Conservation (phyloP, 768 basidiomycete genomes). For the Tulasnella calospora region DNA sequence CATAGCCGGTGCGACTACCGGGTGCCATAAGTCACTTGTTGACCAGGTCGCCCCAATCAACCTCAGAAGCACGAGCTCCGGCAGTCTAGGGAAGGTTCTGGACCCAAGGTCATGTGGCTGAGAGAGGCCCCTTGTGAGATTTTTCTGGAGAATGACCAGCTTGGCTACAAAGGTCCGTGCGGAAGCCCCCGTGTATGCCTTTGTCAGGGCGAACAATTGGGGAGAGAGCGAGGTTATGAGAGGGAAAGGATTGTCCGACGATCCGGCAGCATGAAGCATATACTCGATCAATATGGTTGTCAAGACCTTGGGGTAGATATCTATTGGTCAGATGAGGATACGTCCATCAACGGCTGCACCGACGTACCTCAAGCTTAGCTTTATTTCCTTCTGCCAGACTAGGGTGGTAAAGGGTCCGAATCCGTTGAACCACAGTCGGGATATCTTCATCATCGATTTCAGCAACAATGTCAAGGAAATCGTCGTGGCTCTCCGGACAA, state of each 20-base stretch:
- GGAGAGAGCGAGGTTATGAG: slow-evolving; percentile 64
- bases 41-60: slow-evolving; percentile 82
- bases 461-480: slow-evolving; percentile 79
- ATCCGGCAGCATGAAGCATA: slow-evolving; percentile 66
- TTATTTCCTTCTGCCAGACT: slow-evolving; percentile 91
- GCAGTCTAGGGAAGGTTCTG: slow-evolving; percentile 81
- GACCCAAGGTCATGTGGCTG: slow-evolving; percentile 52
- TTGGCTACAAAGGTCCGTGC: slow-evolving; percentile 79
- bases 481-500: slow-evolving; percentile 80
- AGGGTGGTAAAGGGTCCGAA: slow-evolving; percentile 85
- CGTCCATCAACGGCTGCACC: background rate
- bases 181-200: slow-evolving; percentile 71
- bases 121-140: slow-evolving; percentile 76
- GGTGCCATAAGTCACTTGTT: slow-evolving; percentile 89
- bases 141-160: slow-evolving; percentile 87
- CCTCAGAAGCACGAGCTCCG: slow-evolving; percentile 78
- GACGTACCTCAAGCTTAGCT: slow-evolving; percentile 75
- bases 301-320: slow-evolving; percentile 45
- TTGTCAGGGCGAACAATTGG: slow-evolving; percentile 72
- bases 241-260: slow-evolving; percentile 54
- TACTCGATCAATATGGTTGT: slow-evolving; percentile 81
- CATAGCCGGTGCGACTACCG: slow-evolving; percentile 78
- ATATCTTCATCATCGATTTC: slow-evolving; percentile 66
- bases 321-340: background rate
- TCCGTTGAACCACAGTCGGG: slow-evolving; percentile 78